Conservation (phyloP, 306 rosid genomes). For the Casuarina glauca region DNA sequence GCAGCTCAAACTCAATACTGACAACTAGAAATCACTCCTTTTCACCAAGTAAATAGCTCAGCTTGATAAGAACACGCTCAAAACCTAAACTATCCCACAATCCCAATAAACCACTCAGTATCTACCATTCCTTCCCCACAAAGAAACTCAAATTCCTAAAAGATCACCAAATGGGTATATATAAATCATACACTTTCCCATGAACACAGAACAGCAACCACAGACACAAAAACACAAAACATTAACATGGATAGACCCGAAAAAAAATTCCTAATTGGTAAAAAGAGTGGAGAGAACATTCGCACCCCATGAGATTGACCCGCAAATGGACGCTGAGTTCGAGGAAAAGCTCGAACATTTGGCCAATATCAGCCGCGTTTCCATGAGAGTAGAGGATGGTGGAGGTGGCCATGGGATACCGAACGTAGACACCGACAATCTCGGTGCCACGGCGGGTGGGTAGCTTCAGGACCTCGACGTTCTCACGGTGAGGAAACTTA, state of each 20-base stretch:
- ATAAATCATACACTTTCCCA: background rate
- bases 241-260: background rate
- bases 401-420: slow-evolving; percentile 72
- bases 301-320: slow-evolving; percentile 74
- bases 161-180: slow-evolving; percentile 8
- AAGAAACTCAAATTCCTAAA: background rate
- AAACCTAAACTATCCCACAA: background rate
- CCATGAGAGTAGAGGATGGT: slow-evolving; percentile 86
- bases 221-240: background rate
- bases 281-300: slow-evolving; percentile 17
- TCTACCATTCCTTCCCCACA: background rate
- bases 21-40: background rate
- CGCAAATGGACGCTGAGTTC: slow-evolving; percentile 77
- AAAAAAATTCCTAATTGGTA: slow-evolving; percentile 6
- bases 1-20: background rate
- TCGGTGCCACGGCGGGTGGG: slow-evolving; percentile 74
- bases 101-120: background rate
- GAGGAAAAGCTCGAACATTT: slow-evolving; percentile 84
- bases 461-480: slow-evolving; percentile 69
- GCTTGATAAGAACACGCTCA: background rate
- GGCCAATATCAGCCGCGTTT: slow-evolving; percentile 84
- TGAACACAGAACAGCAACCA: background rate
- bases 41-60: background rate
- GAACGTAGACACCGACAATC: slow-evolving; percentile 80
- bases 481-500: slow-evolving; percentile 67